These are phyloP conservation scores for Fusarium sp. DNA, from an alignment of 2,329 filamentous ascomycete genomes.

Conservation along the genomic window DNA sequence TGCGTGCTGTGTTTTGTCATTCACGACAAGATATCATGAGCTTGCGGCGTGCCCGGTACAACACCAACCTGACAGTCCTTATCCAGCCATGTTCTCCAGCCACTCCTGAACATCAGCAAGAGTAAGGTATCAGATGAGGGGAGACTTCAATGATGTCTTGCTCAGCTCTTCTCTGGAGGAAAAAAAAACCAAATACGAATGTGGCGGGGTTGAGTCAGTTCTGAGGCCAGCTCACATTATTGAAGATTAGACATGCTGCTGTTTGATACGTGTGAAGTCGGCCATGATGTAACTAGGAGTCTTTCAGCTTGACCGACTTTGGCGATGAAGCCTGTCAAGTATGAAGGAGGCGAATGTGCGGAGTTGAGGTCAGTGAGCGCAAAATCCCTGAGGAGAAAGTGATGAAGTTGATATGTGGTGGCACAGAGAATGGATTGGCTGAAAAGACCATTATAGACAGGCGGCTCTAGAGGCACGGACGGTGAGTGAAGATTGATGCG, in stretches of 20 bases:
- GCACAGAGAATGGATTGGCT: conserved; percentile 29
- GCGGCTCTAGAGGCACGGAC: background rate
- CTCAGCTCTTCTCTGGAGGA: conserved; percentile 8
- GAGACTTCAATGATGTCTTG: conserved; percentile 10
- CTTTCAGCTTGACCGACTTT: background rate
- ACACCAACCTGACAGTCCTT: background rate
- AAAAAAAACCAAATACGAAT: too few species aligned
- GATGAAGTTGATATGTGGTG: conserved; percentile 17
- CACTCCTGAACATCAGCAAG: background rate
- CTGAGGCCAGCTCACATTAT: conserved; percentile 9
- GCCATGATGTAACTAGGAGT: background rate
- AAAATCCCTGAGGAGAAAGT: conserved; percentile 19
- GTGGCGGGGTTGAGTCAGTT: conserved; percentile 21
- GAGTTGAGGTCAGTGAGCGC: conserved; percentile 17
- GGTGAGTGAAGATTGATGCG: conserved; percentile 28
- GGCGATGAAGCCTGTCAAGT: conserved; percentile 9
- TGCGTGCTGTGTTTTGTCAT: conserved; percentile 23
- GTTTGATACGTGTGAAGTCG: background rate
- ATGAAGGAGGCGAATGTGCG: conserved; percentile 4
- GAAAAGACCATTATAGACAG: conserved; percentile 15
- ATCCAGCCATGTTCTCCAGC: background rate
- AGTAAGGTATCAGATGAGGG: background rate
- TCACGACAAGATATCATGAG: conserved; percentile 5
- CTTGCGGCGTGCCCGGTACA: conserved; percentile 3
- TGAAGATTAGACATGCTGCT: background rate